Percentiles rank a stretch among this genome's conserved stretches.
phyloP scores from a whole-genome alignment of 2,329 filamentous ascomycete genomes.

The Colletotrichum camelliae region DNA sequence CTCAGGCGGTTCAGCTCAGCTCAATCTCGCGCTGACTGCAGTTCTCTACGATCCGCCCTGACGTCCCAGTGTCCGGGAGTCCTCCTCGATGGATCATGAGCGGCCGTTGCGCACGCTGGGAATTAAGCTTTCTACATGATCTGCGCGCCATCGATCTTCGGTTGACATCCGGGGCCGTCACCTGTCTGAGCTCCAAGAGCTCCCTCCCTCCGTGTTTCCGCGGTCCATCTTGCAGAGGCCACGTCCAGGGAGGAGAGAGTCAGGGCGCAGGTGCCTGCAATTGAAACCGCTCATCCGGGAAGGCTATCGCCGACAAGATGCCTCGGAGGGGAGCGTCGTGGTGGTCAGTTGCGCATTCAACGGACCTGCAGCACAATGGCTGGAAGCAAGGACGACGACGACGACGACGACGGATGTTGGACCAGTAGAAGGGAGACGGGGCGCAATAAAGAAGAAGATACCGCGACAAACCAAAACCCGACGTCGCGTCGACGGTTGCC shows the following conservation, averaged over 20 bases:
- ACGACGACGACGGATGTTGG: not conserved
- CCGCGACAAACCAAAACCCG: not conserved
- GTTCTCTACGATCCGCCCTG: not conserved
- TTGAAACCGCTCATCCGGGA: not conserved
- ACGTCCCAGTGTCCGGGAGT: not conserved
- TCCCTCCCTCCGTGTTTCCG: not conserved
- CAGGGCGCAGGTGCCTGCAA: not conserved
- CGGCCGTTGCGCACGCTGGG: not conserved
- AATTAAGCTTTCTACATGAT: constrained; percentile 12
- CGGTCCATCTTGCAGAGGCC: not conserved
- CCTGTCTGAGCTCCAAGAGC: not conserved
- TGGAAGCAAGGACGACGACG: not conserved
- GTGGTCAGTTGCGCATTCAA: not conserved
- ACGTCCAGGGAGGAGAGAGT: not conserved
- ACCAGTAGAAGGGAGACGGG: not conserved
- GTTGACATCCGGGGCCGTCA: not conserved
- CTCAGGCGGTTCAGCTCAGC: not conserved
- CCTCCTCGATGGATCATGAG: not conserved
- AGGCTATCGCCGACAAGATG: not conserved
- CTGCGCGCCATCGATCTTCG: constrained; percentile 1
- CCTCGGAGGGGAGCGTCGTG: not conserved
- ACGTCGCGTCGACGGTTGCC: not conserved
- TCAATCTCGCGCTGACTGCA: not conserved
- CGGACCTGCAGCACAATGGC: not conserved
- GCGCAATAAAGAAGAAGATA: not conserved